Conservation (phyloP, 176 grass and related monocot genomes). For the Oryza meridionalis region DNA sequence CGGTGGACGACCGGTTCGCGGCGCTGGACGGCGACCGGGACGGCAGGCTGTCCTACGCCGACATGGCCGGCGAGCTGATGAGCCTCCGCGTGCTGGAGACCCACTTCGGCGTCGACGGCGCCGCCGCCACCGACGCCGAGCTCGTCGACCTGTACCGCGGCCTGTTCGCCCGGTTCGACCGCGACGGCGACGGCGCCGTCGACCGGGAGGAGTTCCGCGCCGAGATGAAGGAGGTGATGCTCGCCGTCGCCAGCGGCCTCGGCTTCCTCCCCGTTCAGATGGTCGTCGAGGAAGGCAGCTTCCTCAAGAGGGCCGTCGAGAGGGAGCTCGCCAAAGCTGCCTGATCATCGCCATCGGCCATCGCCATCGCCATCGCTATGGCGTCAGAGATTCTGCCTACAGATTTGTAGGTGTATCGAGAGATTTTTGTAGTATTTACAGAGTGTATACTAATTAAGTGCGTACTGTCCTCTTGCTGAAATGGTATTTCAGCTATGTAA, state of each 20-base stretch:
- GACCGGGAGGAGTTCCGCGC: slow-evolving; percentile 64
- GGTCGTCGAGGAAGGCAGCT: slow-evolving; percentile 60
- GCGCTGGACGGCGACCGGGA: slow-evolving; percentile 65
- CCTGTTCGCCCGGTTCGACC: slow-evolving; percentile 68
- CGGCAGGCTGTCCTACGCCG: slow-evolving; percentile 64
- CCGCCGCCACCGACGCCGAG: slow-evolving; percentile 32
- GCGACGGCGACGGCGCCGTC: slow-evolving; percentile 68
- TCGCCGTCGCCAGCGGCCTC: slow-evolving; percentile 71
- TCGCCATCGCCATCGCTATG: too few species aligned
- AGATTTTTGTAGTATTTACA: too few species aligned
- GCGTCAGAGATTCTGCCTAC: too few species aligned
- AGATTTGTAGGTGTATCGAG: too few species aligned
- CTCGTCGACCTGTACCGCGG: slow-evolving; percentile 46
- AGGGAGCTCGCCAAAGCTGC: slow-evolving; percentile 26
- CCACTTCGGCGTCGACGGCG: slow-evolving; percentile 64
- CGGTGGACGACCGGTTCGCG: slow-evolving; percentile 53
- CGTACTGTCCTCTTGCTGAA: too few species aligned
- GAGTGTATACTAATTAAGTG: too few species aligned
- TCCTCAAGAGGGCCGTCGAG: slow-evolving; percentile 43
- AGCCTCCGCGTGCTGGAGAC: slow-evolving; percentile 60
- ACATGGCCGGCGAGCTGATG: slow-evolving; percentile 67
- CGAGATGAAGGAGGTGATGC: slow-evolving; percentile 91
- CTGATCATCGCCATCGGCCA: too few species aligned
- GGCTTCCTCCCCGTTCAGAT: slow-evolving; percentile 57
- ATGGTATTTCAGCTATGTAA: too few species aligned